phyloP scores from a whole-genome alignment of 495 filamentous ascomycete genomes.

The Aspergillus sclerotiicarbonarius region DNA sequence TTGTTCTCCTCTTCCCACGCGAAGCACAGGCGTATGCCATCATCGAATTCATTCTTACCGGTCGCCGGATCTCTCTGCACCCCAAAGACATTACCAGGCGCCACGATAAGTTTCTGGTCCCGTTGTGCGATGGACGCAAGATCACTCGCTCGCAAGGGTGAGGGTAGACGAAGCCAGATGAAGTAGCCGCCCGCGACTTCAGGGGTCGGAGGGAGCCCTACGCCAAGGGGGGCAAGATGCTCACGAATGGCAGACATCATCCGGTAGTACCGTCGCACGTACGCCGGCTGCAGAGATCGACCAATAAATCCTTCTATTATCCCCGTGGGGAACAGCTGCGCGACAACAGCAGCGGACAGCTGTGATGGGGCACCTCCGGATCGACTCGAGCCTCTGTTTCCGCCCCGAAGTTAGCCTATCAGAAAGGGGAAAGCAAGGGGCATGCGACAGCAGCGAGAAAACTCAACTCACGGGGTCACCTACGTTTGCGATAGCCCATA shows the following conservation, averaged over 20 bases:
- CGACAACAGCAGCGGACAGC: slow-evolving; percentile 62
- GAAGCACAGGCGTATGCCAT: slow-evolving; percentile 65
- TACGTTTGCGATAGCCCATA: slow-evolving; percentile 66
- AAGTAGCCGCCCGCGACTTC: slow-evolving; percentile 69
- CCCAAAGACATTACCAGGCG: slow-evolving; percentile 63
- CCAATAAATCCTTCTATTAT: slow-evolving; percentile 49
- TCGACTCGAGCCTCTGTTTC: slow-evolving; percentile 57
- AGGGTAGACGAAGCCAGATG: slow-evolving; percentile 69
- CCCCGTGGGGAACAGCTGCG: slow-evolving; percentile 54
- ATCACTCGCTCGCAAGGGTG: slow-evolving; percentile 45
- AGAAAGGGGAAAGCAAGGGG: not conserved
- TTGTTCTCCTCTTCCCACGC: slow-evolving; percentile 70
- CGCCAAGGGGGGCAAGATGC: slow-evolving; percentile 59
- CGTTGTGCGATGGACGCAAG: slow-evolving; percentile 45
- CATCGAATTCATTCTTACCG: slow-evolving; percentile 45
- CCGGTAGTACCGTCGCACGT: slow-evolving; percentile 53
- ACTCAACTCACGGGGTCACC: slow-evolving; percentile 15
- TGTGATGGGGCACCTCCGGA: slow-evolving; percentile 80
- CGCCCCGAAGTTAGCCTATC: slow-evolving; percentile 5
- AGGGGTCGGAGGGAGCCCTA: slow-evolving; percentile 39
- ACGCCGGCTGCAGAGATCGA: slow-evolving; percentile 49
- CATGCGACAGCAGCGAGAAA: not conserved
- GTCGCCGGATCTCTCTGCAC: slow-evolving; percentile 54
- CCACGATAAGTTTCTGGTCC: slow-evolving; percentile 59
- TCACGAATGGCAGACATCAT: slow-evolving; percentile 54